Evolutionary conservation across 129 eudicot genomes (phyloP).

Genomic region (Artemisia argyi): DNA sequence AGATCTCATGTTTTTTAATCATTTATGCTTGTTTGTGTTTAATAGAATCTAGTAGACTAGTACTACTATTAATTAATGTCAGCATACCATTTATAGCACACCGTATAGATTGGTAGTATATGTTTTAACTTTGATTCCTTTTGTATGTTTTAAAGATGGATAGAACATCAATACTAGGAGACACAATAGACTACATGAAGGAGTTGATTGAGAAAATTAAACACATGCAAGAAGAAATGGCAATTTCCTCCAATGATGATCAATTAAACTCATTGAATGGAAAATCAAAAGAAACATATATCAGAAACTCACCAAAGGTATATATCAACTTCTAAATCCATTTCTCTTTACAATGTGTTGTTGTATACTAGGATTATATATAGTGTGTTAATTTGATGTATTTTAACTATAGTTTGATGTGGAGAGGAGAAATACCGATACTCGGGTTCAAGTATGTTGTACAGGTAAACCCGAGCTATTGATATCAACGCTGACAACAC

Average conservation of each 20-base stretch:
- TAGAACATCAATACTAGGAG: slow-evolving; percentile 89
- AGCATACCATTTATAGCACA: background rate
- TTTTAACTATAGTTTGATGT: slow-evolving; percentile 66
- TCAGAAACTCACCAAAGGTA: slow-evolving; percentile 87
- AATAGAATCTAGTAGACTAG: background rate
- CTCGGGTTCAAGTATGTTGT: slow-evolving; percentile 63
- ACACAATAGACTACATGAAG: slow-evolving; percentile 89
- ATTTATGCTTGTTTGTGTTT: background rate
- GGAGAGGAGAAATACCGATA: slow-evolving; percentile 59
- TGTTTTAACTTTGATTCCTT: too few species aligned
- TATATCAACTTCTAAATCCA: background rate
- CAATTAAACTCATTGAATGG: slow-evolving; percentile 36
- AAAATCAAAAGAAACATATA: slow-evolving; percentile 51
- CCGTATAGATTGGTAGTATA: too few species aligned
- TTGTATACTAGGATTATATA: background rate
- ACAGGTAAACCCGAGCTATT: slow-evolving; percentile 66
- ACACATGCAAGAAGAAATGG: slow-evolving; percentile 50
- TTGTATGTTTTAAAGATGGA: slow-evolving; percentile 59
- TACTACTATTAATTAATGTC: background rate
- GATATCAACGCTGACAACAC: slow-evolving; percentile 67
- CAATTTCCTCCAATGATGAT: slow-evolving; percentile 21
- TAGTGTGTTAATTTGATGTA: background rate
- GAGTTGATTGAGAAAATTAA: slow-evolving; percentile 67
- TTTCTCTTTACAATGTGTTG: background rate
- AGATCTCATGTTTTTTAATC: too few species aligned